Base-by-base conservation (phyloP, 176 grass and related monocot species). In the Juncus effusus region DNA sequence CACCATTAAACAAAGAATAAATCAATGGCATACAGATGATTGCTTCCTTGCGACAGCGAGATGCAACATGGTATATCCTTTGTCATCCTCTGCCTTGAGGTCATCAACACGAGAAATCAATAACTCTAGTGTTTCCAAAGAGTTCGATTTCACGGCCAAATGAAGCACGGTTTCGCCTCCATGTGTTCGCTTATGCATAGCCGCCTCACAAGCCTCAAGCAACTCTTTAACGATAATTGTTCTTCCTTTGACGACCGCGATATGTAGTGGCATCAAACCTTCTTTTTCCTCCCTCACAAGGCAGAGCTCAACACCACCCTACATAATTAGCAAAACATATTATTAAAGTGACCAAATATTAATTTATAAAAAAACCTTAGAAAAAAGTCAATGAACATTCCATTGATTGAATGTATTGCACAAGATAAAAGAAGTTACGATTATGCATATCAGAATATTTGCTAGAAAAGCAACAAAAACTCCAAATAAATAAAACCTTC, bases 21-120 rank as follows among this genome's bases (percentile, higher is more conserved):
- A 10, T n/a, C 7, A 5, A 10, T 44, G 10, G 10, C 6, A 3
- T 64, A 64, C 60, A 15, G 36, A 37, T 8, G 41, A 13, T 2
- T 65, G 56, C 42, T 19, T 76, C 10, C 73, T 55, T 12, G 44
- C 42, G 4, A 75, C 72, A 13, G 72, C 59, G 10, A 75, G 54
- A 41, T 76, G 73, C 49, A 76, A 16, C 49, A 38, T 7, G 0
- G 60, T 76, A 13, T 76, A 64, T n/a, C 73, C 16, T 40, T 65
- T 54, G 13, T 16, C 73, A 44, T 76, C 61, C 45, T 19, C 55
- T 7, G 9, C 10, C 11, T 60, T 50, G 38, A 74, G 56, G 14
- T 59, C 16, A n/a, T 16, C 12, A 0, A 14, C 56, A 4, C 51
- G 1, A 13, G 12, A 3, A 10, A 13, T 59, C 56, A 59, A 14